Evolutionary conservation across 805 yeast species (phyloP), one percentile per base, ranked within the genome.

Genomic region (Kregervanrija pseudodelftensis): DNA sequence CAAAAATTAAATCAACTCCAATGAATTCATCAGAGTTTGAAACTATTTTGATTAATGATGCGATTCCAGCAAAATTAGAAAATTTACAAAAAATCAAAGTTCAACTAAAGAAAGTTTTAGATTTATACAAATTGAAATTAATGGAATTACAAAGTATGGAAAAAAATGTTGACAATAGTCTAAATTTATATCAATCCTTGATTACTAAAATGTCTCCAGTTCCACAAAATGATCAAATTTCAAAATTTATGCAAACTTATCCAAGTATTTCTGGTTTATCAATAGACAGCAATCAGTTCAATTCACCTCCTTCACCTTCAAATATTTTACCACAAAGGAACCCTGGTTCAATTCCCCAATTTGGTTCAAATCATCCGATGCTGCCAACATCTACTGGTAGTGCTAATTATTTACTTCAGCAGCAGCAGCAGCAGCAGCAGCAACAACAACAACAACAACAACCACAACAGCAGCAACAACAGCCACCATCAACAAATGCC

Each of bases 141-240:
- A 85, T 89, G 53, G 97, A 91, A 50, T 67, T 91, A 48, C 68
- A 80, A 49, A 77, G 77, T 15, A 69, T 91, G 54, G 83, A 87
- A 56, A 75, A 76, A 49, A 84, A 85, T 50, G 72, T 91, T 45
- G 77, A 77, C 45, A 70, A 71, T 40, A 93, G 95, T 13, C 77
- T 85, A 42, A 70, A 74, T 36, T 65, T 74, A 9, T 93, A 88
- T 61, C 86, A 85, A 56, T 74, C 76, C 39, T 64, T 88, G 42
- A 71, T 56, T 12, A 40, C 48, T n/a, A 50, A 52, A 14, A 41
- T 49, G 30, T 45, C 37, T 8, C 40, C 59, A 17, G 39, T 49
- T 10, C 52, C 53, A 9, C 46, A 40, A 16, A 46, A 47, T 15
- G 42, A 48, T n/a, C 13, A 40, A 9, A 42, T 48, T 13, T 37